Evolutionary conservation across 1,284 basidiomycete genomes (phyloP).

Genomic region (Serendipita sp.): DNA sequence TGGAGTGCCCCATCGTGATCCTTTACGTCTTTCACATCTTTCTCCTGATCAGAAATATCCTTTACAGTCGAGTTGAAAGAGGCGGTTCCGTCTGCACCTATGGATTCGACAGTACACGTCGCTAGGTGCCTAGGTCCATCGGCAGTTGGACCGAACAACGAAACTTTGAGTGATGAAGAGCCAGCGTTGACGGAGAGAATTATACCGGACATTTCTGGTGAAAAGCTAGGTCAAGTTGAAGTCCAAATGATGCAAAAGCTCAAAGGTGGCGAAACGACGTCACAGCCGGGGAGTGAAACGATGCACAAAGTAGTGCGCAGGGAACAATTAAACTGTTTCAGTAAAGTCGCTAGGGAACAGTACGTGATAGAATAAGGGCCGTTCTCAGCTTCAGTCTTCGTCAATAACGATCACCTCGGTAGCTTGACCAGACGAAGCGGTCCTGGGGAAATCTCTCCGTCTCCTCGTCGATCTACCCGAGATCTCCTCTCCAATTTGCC

Average conservation of each 20-base stretch:
- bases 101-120: slow-evolving; percentile 20
- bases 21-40: slow-evolving; percentile 24
- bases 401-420: slow-evolving; percentile 7
- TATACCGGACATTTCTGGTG: slow-evolving; percentile 16
- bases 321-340: background rate
- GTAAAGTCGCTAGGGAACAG: background rate
- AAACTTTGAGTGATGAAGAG: slow-evolving; percentile 65
- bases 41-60: slow-evolving; percentile 20
- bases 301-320: too few species aligned
- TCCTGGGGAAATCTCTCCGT: background rate
- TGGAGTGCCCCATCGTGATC: slow-evolving; percentile 51
- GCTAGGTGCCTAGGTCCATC: slow-evolving; percentile 18
- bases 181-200: slow-evolving; percentile 57
- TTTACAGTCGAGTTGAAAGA: slow-evolving; percentile 41
- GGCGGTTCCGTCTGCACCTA: slow-evolving; percentile 33
- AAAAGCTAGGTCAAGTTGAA: background rate
- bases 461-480: slow-evolving; percentile 7
- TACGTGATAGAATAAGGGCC: background rate
- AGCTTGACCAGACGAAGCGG: background rate
- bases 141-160: slow-evolving; percentile 33
- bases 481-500: background rate
- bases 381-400: background rate
- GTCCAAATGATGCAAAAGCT: slow-evolving; percentile 3
- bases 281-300: too few species aligned
- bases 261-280: background rate